A percentile compares a stretch with the other conserved stretches of the same genome.
Evolutionary conservation across 495 filamentous ascomycete genomes (phyloP).

Genomic region (Usnea hakonensis): DNA sequence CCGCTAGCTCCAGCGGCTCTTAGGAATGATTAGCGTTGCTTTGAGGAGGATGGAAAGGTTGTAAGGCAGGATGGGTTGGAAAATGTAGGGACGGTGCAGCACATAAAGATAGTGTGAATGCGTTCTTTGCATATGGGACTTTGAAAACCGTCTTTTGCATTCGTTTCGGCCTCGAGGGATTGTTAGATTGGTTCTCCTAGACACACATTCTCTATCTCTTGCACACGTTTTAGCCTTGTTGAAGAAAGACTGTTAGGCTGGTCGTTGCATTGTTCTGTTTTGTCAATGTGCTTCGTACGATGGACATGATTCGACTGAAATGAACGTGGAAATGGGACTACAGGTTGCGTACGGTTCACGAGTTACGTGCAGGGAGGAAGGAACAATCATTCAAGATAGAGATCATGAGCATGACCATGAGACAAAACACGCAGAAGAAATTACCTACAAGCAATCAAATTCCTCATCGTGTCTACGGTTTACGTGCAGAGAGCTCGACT

Average conservation of each 20-base stretch:
- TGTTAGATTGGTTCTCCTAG: not conserved
- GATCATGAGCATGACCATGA: not conserved
- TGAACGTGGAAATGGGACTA: too few species aligned
- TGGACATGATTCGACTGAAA: too few species aligned
- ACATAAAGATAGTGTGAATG: not conserved
- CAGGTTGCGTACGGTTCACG: not conserved
- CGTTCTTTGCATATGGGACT: not conserved
- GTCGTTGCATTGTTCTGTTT: too few species aligned
- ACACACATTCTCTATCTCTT: too few species aligned
- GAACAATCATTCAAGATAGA: not conserved
- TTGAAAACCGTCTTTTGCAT: not conserved
- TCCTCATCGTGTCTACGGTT: not conserved
- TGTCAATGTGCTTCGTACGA: too few species aligned
- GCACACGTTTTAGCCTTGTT: too few species aligned
- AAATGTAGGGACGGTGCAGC: not conserved
- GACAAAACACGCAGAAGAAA: not conserved
- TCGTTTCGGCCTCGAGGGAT: not conserved
- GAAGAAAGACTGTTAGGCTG: too few species aligned
- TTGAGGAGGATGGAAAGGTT: not conserved
- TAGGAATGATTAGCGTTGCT: not conserved
- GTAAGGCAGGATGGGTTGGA: not conserved
- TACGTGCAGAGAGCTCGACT: not conserved
- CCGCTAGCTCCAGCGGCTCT: conserved; percentile 8
- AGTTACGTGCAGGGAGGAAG: not conserved
- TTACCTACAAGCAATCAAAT: not conserved